Evolutionary conservation across 2,329 filamentous ascomycete species (phyloP).

Genomic region (Fusarium sp.): DNA sequence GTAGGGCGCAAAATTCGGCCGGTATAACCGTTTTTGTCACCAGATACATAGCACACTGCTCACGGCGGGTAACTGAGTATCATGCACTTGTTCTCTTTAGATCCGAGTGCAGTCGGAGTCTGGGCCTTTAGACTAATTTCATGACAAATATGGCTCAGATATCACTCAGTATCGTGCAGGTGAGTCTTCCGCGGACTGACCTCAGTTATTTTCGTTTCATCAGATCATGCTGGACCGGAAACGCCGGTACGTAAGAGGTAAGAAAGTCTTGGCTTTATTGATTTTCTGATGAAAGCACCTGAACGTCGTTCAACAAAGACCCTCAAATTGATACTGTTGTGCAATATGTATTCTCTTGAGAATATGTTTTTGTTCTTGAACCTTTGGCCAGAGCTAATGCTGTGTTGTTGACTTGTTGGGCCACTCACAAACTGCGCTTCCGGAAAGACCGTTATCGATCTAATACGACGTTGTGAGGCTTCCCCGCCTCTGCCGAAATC

Average conservation of each 20-base stretch:
- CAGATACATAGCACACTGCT: neutral
- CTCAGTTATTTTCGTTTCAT: constrained; percentile 16
- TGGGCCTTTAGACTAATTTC: neutral
- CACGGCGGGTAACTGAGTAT: constrained; percentile 24
- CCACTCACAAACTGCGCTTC: constrained; percentile 1
- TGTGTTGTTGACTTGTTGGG: neutral
- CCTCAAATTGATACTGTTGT: neutral
- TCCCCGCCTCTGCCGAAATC: constrained; percentile 2
- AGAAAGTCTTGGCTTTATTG: constrained; percentile 29
- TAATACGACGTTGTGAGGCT: constrained; percentile 23
- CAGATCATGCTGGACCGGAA: constrained; percentile 31
- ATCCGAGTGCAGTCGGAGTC: constrained; percentile 8
- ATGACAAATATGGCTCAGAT: neutral
- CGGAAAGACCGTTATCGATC: constrained; percentile 30
- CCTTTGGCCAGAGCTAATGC: neutral
- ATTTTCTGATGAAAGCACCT: constrained; percentile 17
- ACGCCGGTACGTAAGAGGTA: constrained; percentile 17
- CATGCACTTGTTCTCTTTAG: constrained; percentile 30
- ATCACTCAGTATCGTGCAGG: neutral
- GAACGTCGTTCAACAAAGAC: constrained; percentile 7
- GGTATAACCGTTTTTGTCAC: constrained; percentile 4
- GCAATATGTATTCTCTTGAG: neutral
- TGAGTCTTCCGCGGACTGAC: neutral
- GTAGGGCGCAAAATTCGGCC: constrained; percentile 13
- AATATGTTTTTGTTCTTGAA: neutral